Conservation (phyloP, 1,284 basidiomycete species). For the Flammula alnicola region DNA sequence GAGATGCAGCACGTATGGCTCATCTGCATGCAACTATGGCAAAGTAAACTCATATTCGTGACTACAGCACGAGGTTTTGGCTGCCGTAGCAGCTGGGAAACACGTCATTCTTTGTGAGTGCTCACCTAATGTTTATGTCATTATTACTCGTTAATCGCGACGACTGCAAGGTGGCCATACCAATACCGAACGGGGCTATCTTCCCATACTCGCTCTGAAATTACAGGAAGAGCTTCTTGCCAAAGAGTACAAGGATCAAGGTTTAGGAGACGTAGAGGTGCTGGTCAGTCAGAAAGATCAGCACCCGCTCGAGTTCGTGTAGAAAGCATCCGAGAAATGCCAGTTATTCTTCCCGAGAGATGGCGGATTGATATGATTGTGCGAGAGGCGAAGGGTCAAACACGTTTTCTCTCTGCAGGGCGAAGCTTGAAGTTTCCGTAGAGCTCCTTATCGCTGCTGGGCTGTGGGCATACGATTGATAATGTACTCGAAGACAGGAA, state of each 20-base stretch:
- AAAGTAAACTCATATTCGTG: constrained; percentile 24
- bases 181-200: constrained; percentile 89
- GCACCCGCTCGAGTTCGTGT: constrained; percentile 64
- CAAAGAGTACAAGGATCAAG: constrained; percentile 35
- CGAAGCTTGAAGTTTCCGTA: constrained; percentile 15
- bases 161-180: constrained; percentile 69
- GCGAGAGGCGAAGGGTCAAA: constrained; percentile 5
- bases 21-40: constrained; percentile 16
- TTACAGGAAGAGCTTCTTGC: constrained; percentile 56
- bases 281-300: constrained; percentile 62
- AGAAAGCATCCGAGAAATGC: constrained; percentile 22
- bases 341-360: constrained; percentile 12
- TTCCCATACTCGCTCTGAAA: constrained; percentile 68
- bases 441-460: constrained; percentile 17
- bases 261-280: constrained; percentile 49
- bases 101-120: constrained; percentile 79
- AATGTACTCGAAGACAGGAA: constrained; percentile 10
- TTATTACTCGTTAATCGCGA: constrained; percentile 25
- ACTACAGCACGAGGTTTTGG: constrained; percentile 81
- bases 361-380: constrained; percentile 11
- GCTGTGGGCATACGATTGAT: constrained; percentile 11
- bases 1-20: constrained; percentile 82
- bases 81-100: constrained; percentile 71
- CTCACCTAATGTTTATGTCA: constrained; percentile 28
- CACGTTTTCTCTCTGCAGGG: neutral